Evolutionary conservation across 1,284 basidiomycete species (phyloP).

Genomic region (Trichosporon ovoides): DNA sequence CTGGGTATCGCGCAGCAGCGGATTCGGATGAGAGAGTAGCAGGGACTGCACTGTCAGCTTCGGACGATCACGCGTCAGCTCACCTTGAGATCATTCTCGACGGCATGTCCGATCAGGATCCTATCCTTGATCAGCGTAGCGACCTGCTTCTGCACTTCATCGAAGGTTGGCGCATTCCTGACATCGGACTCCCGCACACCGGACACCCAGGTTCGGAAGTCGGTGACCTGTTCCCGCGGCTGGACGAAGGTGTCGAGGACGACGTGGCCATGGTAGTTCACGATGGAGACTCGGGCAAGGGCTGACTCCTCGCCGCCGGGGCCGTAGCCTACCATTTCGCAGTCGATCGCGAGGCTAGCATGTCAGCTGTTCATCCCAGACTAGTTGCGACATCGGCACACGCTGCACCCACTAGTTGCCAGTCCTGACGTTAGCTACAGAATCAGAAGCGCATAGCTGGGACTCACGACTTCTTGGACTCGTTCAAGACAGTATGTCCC

Average conservation of each 20-base stretch:
- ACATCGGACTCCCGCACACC: constrained; percentile 78
- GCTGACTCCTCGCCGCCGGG: constrained; percentile 72
- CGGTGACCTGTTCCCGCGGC: constrained; percentile 82
- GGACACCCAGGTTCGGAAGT: constrained; percentile 88
- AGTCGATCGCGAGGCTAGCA: constrained; percentile 67
- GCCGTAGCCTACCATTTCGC: constrained; percentile 97
- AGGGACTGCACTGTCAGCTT: constrained; percentile 59
- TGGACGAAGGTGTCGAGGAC: constrained; percentile 80
- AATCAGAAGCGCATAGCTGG: not conserved
- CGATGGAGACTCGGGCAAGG: constrained; percentile 83
- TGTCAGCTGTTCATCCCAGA: constrained; percentile 4
- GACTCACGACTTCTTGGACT: constrained; percentile 39
- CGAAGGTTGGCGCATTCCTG: constrained; percentile 70
- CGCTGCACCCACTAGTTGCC: too few species aligned
- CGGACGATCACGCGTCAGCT: not conserved
- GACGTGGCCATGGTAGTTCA: constrained; percentile 81
- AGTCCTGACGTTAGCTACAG: constrained; percentile 25
- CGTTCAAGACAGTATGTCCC: constrained; percentile 32
- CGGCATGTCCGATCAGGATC: constrained; percentile 87
- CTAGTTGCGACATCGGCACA: too few species aligned
- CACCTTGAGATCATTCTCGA: constrained; percentile 86
- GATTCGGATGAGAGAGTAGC: constrained; percentile 80
- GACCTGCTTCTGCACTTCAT: constrained; percentile 73
- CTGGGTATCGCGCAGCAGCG: constrained; percentile 78
- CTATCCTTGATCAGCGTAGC: constrained; percentile 71